These are phyloP conservation scores for Cucumis melo DNA, from an alignment of 306 rosid genomes.

Conservation along the genomic window DNA sequence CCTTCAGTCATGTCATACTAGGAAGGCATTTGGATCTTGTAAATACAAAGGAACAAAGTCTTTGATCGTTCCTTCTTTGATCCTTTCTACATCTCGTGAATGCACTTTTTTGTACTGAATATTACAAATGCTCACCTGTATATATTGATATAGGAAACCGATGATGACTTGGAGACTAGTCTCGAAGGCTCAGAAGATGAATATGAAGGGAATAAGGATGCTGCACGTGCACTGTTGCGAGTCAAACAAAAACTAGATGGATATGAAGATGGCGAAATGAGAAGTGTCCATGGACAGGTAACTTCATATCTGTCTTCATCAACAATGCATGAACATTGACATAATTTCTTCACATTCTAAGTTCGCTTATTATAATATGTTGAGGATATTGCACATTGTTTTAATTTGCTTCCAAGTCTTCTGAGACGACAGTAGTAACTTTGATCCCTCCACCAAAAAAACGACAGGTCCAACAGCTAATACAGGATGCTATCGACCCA, in stretches of 20 bases:
- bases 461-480: slow-evolving; percentile 74
- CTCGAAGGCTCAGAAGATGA: slow-evolving; percentile 56
- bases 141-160: slow-evolving; percentile 41
- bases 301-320: not conserved
- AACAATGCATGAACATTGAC: not conserved
- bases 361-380: not conserved
- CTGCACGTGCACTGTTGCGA: slow-evolving; percentile 82
- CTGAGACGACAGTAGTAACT: not conserved
- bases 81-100: no score
- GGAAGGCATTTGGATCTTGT: no score
- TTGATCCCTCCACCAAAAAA: not conserved
- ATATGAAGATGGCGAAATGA: slow-evolving; percentile 90
- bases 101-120: no score
- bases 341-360: not conserved
- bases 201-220: slow-evolving; percentile 87
- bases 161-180: slow-evolving; percentile 54
- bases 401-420: not conserved
- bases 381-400: not conserved
- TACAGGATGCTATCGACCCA: slow-evolving; percentile 85
- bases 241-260: slow-evolving; percentile 94
- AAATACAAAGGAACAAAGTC: no score
- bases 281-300: slow-evolving; percentile 89
- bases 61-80: no score
- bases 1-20: no score
- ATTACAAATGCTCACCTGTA: not conserved